Conservation (phyloP, 2,329 filamentous ascomycete species). For the Immersiporthe knoxdaviesiana region DNA sequence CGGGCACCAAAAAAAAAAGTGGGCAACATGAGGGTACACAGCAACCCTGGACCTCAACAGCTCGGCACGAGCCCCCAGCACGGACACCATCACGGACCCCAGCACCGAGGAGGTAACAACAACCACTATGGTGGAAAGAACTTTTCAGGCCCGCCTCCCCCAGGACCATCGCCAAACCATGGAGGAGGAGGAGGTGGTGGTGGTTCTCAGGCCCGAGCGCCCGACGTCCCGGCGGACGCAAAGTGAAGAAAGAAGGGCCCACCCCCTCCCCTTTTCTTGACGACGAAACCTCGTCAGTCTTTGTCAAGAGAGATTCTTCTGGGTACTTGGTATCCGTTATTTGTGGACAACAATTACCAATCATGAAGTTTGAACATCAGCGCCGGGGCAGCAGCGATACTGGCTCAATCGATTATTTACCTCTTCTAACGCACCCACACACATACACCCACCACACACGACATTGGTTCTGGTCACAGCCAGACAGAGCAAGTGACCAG, state of each 20-base stretch:
- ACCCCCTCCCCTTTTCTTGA: neutral
- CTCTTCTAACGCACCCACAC: conserved; percentile 6
- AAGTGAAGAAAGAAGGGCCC: conserved; percentile 39
- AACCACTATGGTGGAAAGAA: conserved; percentile 57
- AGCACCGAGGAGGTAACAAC: conserved; percentile 56
- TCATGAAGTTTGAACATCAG: conserved; percentile 32
- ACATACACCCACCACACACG: neutral
- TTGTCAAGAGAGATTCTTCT: conserved; percentile 24
- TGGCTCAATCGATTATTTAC: conserved; percentile 3
- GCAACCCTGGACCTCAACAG: conserved; percentile 61
- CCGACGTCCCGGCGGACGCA: conserved; percentile 49
- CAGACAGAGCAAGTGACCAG: neutral
- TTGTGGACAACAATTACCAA: conserved; percentile 31
- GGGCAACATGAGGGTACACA: conserved; percentile 64
- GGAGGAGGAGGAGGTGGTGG: conserved; percentile 23
- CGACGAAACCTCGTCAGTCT: conserved; percentile 34
- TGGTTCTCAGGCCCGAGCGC: conserved; percentile 40
- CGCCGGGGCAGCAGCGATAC: conserved; percentile 13
- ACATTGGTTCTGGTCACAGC: neutral
- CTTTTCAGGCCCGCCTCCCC: conserved; percentile 47
- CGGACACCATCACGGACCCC: conserved; percentile 63
- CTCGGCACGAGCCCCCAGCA: conserved; percentile 69
- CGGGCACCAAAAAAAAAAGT: conserved; percentile 48
- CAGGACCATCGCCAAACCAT: conserved; percentile 45
- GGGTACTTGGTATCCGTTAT: conserved; percentile 24